phyloP scores from a whole-genome alignment of 106 monocot species.

The Vanilla planifolia region DNA sequence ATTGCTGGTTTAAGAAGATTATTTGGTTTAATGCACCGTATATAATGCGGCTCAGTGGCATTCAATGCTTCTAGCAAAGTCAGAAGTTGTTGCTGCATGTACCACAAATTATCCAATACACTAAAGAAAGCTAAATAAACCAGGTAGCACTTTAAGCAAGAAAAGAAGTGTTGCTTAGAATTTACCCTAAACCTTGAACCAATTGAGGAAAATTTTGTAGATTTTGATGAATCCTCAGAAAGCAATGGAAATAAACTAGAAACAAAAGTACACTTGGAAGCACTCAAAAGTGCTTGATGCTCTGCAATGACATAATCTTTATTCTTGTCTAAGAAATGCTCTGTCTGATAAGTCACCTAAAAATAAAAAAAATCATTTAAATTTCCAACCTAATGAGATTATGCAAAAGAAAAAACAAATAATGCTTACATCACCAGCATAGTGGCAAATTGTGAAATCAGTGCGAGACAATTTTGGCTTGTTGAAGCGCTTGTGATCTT shows the following conservation, averaged over 20 bases:
- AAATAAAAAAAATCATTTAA: background rate
- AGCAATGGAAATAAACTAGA: slow-evolving; percentile 73
- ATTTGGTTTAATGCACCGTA: slow-evolving; percentile 98
- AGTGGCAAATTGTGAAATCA: slow-evolving; percentile 88
- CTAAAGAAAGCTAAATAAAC: slow-evolving; percentile 2
- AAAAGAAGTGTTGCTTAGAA: no score
- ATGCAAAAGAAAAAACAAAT: background rate
- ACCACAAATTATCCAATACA: no score
- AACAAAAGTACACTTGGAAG: slow-evolving; percentile 89
- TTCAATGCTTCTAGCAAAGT: slow-evolving; percentile 89
- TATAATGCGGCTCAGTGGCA: slow-evolving; percentile 96
- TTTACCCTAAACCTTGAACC: slow-evolving; percentile 89
- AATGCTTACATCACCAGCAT: slow-evolving; percentile 87
- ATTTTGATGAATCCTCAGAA: slow-evolving; percentile 65
- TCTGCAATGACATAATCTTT: slow-evolving; percentile 98
- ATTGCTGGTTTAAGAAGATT: slow-evolving; percentile 89
- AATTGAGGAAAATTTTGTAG: slow-evolving; percentile 97
- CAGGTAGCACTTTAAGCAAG: no score
- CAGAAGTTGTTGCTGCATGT: slow-evolving; percentile 90
- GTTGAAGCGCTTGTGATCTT: slow-evolving; percentile 71
- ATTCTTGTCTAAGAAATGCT: slow-evolving; percentile 97
- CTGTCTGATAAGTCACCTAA: slow-evolving; percentile 87
- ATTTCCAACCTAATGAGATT: no score
- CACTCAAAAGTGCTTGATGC: slow-evolving; percentile 78
- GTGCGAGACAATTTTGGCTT: slow-evolving; percentile 95